These are phyloP conservation scores for Clitopilus passeckerianus DNA, from an alignment of 768 basidiomycete genomes.

Conservation along the genomic window DNA sequence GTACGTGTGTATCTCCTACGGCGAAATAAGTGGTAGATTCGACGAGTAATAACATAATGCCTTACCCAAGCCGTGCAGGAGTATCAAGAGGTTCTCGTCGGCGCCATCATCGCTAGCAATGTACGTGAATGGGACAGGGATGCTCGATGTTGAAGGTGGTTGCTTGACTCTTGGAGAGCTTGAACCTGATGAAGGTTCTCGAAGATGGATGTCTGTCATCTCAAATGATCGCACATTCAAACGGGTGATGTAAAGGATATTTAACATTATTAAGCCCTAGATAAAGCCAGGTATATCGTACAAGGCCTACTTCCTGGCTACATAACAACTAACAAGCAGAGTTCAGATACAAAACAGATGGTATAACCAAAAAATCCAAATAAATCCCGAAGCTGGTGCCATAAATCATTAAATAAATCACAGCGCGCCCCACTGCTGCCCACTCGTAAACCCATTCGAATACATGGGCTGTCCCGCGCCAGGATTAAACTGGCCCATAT, in stretches of 20 bases:
- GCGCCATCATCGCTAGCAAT: slow-evolving; percentile 74
- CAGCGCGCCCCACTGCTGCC: neutral
- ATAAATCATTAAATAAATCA: neutral
- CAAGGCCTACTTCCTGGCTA: neutral
- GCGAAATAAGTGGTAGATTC: neutral
- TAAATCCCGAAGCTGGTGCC: neutral
- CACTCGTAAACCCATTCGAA: neutral
- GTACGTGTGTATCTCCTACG: slow-evolving; percentile 74
- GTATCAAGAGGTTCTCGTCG: slow-evolving; percentile 80
- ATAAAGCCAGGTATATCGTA: neutral
- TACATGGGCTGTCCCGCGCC: neutral
- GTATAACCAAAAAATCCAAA: neutral
- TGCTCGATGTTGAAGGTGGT: slow-evolving; percentile 35
- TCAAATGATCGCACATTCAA: neutral
- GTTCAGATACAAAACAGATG: neutral
- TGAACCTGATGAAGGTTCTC: slow-evolving; percentile 16
- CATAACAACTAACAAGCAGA: neutral
- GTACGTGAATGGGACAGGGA: slow-evolving; percentile 63
- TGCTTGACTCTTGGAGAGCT: slow-evolving; percentile 38
- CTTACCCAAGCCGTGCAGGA: slow-evolving; percentile 84
- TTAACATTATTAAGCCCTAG: neutral
- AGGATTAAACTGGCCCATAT: neutral
- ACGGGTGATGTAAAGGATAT: neutral
- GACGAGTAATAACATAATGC: slow-evolving; percentile 3
- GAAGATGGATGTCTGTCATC: slow-evolving; percentile 29